Evolutionary conservation across 441 rosid genomes (phyloP).

Genomic region (Euphorbia corollata): DNA sequence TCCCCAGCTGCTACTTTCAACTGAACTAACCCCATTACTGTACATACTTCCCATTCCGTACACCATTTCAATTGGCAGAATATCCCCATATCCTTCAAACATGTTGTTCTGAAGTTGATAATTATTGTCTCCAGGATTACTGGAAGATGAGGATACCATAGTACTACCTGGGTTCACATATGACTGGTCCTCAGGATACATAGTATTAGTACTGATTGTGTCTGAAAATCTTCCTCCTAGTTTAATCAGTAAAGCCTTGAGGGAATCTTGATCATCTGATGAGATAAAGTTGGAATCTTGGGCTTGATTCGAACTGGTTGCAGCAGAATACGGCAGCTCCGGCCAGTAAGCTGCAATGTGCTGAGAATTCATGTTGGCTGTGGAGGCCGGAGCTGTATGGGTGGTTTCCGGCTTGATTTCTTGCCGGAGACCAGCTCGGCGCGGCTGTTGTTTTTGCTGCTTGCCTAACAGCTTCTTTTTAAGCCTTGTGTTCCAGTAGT

Average conservation of each 20-base stretch:
- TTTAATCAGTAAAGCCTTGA: too few relatives aligned
- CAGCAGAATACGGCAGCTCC: constrained; percentile 28
- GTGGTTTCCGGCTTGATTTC: neutral
- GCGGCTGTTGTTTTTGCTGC: constrained; percentile 46
- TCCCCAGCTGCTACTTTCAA: constrained; percentile 38
- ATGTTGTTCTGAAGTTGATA: neutral
- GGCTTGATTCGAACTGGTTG: neutral
- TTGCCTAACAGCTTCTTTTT: constrained; percentile 52
- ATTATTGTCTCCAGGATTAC: neutral
- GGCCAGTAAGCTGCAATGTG: constrained; percentile 34
- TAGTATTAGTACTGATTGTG: constrained; percentile 12
- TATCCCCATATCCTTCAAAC: constrained; percentile 22
- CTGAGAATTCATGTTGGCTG: constrained; percentile 13
- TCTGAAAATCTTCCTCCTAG: constrained; percentile 39
- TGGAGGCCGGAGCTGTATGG: constrained; percentile 25
- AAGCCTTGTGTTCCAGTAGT: constrained; percentile 34
- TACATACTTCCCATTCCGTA: constrained; percentile 15
- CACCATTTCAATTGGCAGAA: constrained; percentile 21
- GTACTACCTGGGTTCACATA: constrained; percentile 20
- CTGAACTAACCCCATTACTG: constrained; percentile 27
- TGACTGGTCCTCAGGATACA: constrained; percentile 25
- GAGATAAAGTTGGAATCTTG: neutral
- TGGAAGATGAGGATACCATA: constrained; percentile 17
- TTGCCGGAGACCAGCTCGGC: neutral
- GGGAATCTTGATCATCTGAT: too few relatives aligned